A percentile compares a stretch with the other conserved stretches of the same genome.
Conservation (phyloP, 2,329 filamentous ascomycete genomes). For the Exophiala sp. region DNA sequence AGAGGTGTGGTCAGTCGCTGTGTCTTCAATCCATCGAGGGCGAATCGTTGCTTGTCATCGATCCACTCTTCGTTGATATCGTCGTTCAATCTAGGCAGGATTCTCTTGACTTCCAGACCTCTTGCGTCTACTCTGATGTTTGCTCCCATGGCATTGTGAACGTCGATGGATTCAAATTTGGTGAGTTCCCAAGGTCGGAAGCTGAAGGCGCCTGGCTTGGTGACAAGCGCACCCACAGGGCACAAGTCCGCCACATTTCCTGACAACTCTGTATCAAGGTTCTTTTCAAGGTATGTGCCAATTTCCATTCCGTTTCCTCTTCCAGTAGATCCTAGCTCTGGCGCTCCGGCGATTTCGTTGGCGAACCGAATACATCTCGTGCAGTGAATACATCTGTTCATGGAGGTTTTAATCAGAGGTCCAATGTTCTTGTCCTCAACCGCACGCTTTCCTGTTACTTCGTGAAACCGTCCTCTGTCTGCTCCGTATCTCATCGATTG, state of each 20-base stretch:
- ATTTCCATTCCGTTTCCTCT: constrained; percentile 98
- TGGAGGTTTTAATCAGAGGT: constrained; percentile 96
- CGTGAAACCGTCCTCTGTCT: constrained; percentile 95
- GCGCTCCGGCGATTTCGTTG: constrained; percentile 93
- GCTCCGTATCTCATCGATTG: constrained; percentile 99
- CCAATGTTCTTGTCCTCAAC: constrained; percentile 99
- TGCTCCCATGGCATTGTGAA: constrained; percentile 86
- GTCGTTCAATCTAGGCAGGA: constrained; percentile 89
- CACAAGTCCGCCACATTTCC: constrained; percentile 98
- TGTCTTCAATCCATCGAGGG: constrained; percentile 93
- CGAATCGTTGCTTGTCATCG: constrained; percentile 96
- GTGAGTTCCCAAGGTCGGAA: constrained; percentile 96
- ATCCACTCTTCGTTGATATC: constrained; percentile 99
- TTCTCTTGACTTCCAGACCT: constrained; percentile 92
- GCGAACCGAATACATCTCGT: constrained; percentile 96
- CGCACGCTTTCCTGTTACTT: constrained; percentile 90
- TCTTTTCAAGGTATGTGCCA: constrained; percentile 93
- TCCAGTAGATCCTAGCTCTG: constrained; percentile 89
- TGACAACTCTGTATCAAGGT: constrained; percentile 89
- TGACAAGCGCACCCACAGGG: constrained; percentile 92
- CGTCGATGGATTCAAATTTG: constrained; percentile 93
- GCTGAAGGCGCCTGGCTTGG: constrained; percentile 96
- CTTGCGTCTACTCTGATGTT: constrained; percentile 92
- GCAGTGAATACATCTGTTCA: constrained; percentile 99
- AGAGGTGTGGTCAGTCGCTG: constrained; percentile 91